These are phyloP conservation scores for Zea mays DNA, from an alignment of 176 grass and related monocot genomes.

Conservation along the genomic window DNA sequence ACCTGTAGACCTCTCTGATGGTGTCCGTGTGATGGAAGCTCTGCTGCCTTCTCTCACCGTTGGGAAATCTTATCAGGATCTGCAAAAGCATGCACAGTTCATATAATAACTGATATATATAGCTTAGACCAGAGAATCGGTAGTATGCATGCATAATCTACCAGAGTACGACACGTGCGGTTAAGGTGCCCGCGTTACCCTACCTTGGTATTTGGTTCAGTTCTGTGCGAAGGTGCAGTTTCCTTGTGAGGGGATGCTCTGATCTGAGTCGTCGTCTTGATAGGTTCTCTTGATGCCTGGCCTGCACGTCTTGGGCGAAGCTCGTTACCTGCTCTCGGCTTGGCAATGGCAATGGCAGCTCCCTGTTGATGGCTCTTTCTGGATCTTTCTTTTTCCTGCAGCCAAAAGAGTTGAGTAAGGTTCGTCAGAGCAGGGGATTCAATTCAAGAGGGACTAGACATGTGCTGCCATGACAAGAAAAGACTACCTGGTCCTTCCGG, in stretches of 20 bases:
- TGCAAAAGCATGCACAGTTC: slow-evolving; percentile 26
- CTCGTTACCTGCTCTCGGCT: slow-evolving; percentile 1
- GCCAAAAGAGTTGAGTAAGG: not conserved
- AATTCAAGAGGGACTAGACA: not conserved
- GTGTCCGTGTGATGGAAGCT: slow-evolving; percentile 54
- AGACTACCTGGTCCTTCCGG: slow-evolving; percentile 52
- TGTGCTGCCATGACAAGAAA: not conserved
- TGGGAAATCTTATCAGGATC: slow-evolving; percentile 78
- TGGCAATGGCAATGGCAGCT: slow-evolving; percentile 27
- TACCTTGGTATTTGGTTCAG: slow-evolving; percentile 63
- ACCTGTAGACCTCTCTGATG: slow-evolving; percentile 57
- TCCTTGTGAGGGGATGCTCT: slow-evolving; percentile 32
- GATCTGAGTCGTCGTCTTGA: slow-evolving; percentile 28
- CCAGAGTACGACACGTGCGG: too few relatives aligned
- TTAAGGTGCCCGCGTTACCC: not conserved
- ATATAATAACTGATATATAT: not conserved
- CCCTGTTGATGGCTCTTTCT: slow-evolving; percentile 40
- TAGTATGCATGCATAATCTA: not conserved
- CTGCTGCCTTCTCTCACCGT: slow-evolving; percentile 58
- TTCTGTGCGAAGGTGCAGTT: slow-evolving; percentile 40
- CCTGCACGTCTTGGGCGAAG: slow-evolving; percentile 19
- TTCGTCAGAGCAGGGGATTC: not conserved
- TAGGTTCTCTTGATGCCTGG: slow-evolving; percentile 25
- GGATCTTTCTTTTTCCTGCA: slow-evolving; percentile 52
- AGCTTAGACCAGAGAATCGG: not conserved